Conservation (phyloP, 2,329 filamentous ascomycete genomes). For the Talaromyces sp. region DNA sequence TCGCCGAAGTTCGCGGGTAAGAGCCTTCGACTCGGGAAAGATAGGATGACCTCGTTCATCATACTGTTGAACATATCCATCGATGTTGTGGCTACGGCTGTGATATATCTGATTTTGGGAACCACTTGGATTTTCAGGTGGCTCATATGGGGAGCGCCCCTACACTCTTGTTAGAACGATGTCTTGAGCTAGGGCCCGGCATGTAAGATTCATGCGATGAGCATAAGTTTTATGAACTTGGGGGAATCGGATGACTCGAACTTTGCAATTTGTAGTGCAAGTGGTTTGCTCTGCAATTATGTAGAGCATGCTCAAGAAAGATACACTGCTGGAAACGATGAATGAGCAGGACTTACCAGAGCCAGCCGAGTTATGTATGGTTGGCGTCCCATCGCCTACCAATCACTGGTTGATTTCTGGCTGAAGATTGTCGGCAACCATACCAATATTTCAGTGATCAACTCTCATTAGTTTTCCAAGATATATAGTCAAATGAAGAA, state of each 20-base stretch:
- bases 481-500: too few species aligned
- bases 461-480: neutral
- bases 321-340: neutral
- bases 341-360: constrained; percentile 35
- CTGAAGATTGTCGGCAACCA: neutral
- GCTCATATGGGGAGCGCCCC: constrained; percentile 45
- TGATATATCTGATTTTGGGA: constrained; percentile 18
- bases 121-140: constrained; percentile 29
- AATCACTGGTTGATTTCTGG: neutral
- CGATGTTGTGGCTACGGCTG: constrained; percentile 27
- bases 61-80: constrained; percentile 45
- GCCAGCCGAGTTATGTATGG: constrained; percentile 43
- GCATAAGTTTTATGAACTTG: too few species aligned
- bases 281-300: too few species aligned
- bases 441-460: neutral
- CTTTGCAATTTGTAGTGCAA: too few species aligned
- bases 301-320: too few species aligned
- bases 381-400: constrained; percentile 38
- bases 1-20: constrained; percentile 38
- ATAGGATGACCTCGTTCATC: constrained; percentile 45
- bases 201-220: too few species aligned
- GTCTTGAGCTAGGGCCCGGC: too few species aligned
- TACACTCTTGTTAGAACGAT: constrained; percentile 17
- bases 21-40: constrained; percentile 38
- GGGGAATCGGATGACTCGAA: too few species aligned